Conservation (phyloP, 495 filamentous ascomycete species). For the Hypoxylon intermedium region DNA sequence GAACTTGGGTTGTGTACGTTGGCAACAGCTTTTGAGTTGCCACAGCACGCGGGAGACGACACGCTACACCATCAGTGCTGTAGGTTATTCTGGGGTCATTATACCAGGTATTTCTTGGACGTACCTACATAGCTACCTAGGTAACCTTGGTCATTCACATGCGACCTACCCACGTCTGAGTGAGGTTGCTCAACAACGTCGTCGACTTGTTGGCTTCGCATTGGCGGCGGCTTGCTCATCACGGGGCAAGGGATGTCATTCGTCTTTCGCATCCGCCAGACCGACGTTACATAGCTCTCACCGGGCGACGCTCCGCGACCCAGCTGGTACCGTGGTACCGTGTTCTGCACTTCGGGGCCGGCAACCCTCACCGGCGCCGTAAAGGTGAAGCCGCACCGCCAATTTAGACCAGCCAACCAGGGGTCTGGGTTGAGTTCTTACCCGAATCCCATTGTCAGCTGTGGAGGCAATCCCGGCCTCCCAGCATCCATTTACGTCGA, state of each 20-base stretch:
- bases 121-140: too few species aligned
- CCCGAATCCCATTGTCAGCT: slow-evolving; percentile 3
- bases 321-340: background rate
- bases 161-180: background rate
- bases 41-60: slow-evolving; percentile 10
- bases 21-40: slow-evolving; percentile 11
- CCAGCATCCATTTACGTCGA: background rate
- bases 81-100: background rate
- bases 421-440: slow-evolving; percentile 19
- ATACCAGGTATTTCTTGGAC: too few species aligned
- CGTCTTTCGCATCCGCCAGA: slow-evolving; percentile 13
- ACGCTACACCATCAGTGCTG: background rate
- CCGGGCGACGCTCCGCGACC: slow-evolving; percentile 21
- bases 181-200: background rate
- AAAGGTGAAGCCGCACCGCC: slow-evolving; percentile 19
- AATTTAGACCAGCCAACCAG: slow-evolving; percentile 9
- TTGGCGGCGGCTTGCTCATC: background rate
- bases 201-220: background rate
- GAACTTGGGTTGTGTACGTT: slow-evolving; percentile 10
- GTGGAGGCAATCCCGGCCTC: background rate
- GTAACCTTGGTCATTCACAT: background rate
- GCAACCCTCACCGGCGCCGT: slow-evolving; percentile 25
- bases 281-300: slow-evolving; percentile 29
- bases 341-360: slow-evolving; percentile 1
- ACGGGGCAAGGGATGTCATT: slow-evolving; percentile 3